phyloP scores from a whole-genome alignment of 78 protist genomes.

The Dictyostelium citrinum region DNA sequence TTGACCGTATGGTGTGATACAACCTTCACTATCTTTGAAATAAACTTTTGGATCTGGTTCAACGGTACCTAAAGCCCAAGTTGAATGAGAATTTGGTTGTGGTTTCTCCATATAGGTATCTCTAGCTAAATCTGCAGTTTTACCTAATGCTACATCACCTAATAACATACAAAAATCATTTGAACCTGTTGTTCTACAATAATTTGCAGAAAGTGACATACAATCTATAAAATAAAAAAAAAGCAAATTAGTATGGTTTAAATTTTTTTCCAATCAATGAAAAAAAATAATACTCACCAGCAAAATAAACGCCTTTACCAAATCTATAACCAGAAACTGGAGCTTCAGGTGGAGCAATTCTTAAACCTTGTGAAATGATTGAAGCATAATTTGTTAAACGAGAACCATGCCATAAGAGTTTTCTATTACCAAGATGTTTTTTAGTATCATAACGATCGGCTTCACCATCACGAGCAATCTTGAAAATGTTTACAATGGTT shows the following conservation, averaged over 20 bases:
- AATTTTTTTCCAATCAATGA: too few relatives aligned
- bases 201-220: conserved; percentile 27
- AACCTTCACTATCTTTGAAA: not conserved
- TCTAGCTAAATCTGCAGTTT: not conserved
- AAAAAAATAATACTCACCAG: conserved; percentile 70
- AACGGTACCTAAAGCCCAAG: conserved; percentile 62
- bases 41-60: conserved; percentile 58
- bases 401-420: conserved; percentile 96
- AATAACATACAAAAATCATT: conserved; percentile 54
- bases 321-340: conserved; percentile 95
- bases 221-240: not conserved
- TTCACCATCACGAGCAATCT: conserved; percentile 81
- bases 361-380: conserved; percentile 87
- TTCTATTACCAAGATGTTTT: conserved; percentile 61
- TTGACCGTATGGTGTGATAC: conserved; percentile 58
- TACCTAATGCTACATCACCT: conserved; percentile 78
- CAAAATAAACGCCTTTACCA: conserved; percentile 97
- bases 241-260: not conserved
- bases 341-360: conserved; percentile 97
- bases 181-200: conserved; percentile 49
- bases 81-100: conserved; percentile 45
- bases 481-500: conserved; percentile 2
- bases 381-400: conserved; percentile 92
- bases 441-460: conserved; percentile 12
- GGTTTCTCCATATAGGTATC: conserved; percentile 84